Percentiles rank a stretch among this genome's conserved stretches.
Conservation (phyloP, 108 stramenopile species). For the Poteriospumella lacustris region DNA sequence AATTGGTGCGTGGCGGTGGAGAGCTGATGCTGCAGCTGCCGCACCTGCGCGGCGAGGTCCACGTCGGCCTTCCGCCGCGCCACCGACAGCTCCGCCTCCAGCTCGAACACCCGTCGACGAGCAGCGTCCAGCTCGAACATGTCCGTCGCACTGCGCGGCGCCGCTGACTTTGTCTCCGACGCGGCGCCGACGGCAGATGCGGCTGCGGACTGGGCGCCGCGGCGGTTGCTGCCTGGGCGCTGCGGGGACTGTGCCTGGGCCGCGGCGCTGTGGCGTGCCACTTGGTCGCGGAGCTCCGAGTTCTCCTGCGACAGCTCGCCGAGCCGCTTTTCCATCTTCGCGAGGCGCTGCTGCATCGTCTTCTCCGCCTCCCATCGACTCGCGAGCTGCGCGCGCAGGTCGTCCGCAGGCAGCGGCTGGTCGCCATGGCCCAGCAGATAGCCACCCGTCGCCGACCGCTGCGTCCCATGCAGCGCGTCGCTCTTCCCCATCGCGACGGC, state of each 20-base stretch:
- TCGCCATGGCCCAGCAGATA: not conserved
- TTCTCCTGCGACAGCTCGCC: constrained; percentile 40
- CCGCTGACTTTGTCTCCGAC: constrained; percentile 2
- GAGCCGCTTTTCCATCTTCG: constrained; percentile 39
- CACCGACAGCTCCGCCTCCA: constrained; percentile 43
- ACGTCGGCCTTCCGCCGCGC: constrained; percentile 40
- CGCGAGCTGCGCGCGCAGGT: not conserved
- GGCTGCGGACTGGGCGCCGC: not conserved
- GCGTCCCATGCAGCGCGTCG: too few species aligned
- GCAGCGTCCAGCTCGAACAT: too few species aligned
- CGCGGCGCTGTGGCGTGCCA: not conserved
- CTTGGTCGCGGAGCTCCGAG: not conserved
- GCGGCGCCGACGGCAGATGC: constrained; percentile 28
- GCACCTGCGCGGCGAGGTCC: constrained; percentile 29
- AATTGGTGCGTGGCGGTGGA: not conserved
- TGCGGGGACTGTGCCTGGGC: not conserved
- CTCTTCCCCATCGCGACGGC: too few species aligned
- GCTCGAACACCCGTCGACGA: constrained; percentile 32
- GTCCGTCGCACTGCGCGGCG: constrained; percentile 25
- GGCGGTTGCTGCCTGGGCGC: not conserved
- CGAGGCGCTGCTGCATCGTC: constrained; percentile 30
- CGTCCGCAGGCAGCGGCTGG: not conserved
- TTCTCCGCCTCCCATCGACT: constrained; percentile 21
- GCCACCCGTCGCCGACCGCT: not conserved
- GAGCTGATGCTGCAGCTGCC: constrained; percentile 21